These are phyloP conservation scores for Rhododendron williamsianum DNA, from an alignment of 148 eudicot species.

Conservation along the genomic window DNA sequence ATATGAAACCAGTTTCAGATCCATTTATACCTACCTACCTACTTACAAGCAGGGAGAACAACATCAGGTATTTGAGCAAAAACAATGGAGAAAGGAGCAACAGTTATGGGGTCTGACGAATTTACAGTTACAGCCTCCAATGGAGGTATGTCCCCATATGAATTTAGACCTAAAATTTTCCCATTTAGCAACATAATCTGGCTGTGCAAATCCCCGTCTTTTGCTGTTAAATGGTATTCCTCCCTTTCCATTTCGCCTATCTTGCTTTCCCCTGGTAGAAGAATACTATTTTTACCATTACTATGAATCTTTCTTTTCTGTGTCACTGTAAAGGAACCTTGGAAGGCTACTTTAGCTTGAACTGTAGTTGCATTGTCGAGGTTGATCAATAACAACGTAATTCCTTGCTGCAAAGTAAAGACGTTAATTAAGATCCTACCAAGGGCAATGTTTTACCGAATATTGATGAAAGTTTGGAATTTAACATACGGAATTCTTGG, in stretches of 20 bases:
- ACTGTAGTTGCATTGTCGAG: slow-evolving; percentile 55
- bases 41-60: slow-evolving; percentile 60
- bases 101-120: slow-evolving; percentile 46
- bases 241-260: slow-evolving; percentile 29
- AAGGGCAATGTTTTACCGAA: not conserved
- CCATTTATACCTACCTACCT: slow-evolving; percentile 10
- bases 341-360: slow-evolving; percentile 29
- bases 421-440: not conserved
- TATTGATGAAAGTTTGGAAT: not conserved
- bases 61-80: slow-evolving; percentile 60
- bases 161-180: slow-evolving; percentile 34
- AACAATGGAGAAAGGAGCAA: slow-evolving; percentile 64
- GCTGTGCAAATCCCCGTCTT: slow-evolving; percentile 65
- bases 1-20: slow-evolving; percentile 11
- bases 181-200: slow-evolving; percentile 76
- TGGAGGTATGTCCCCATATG: slow-evolving; percentile 58
- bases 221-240: slow-evolving; percentile 80
- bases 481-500: slow-evolving; percentile 67
- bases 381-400: slow-evolving; percentile 64
- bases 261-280: slow-evolving; percentile 1
- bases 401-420: slow-evolving; percentile 47
- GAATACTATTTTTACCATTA: slow-evolving; percentile 14
- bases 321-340: slow-evolving; percentile 16
- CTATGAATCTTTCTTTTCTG: slow-evolving; percentile 26
- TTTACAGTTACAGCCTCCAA: slow-evolving; percentile 48